Evolutionary conservation across 106 monocot genomes (phyloP).

Genomic region (Vanilla planifolia): DNA sequence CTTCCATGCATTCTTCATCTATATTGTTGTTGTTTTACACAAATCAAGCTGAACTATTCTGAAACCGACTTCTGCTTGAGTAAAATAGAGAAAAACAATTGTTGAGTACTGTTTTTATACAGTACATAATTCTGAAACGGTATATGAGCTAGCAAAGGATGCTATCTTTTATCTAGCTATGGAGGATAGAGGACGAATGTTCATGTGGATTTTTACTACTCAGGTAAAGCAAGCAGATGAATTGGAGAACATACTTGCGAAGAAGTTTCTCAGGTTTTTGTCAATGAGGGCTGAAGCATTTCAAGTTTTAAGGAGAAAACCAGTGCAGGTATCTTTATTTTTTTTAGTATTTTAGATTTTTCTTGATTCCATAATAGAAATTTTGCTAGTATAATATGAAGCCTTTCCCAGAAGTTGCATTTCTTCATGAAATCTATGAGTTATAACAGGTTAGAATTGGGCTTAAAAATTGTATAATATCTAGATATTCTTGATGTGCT

Average conservation of each 20-base stretch:
- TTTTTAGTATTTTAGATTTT: not conserved
- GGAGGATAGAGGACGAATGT: not conserved
- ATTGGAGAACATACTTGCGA: conserved; percentile 88
- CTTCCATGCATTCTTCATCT: too few species aligned
- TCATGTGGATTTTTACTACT: conserved; percentile 10
- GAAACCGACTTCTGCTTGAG: too few species aligned
- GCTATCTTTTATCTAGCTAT: not conserved
- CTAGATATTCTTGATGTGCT: too few species aligned
- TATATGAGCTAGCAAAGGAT: not conserved
- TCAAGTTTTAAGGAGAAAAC: conserved; percentile 94
- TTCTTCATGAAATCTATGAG: too few species aligned
- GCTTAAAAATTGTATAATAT: too few species aligned
- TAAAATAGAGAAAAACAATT: too few species aligned
- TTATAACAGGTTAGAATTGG: too few species aligned
- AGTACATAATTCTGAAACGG: not conserved
- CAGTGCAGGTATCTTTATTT: conserved; percentile 64
- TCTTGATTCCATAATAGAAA: too few species aligned
- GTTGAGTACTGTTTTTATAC: not conserved
- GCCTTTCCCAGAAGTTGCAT: too few species aligned
- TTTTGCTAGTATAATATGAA: too few species aligned
- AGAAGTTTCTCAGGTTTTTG: conserved; percentile 96
- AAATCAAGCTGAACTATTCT: too few species aligned
- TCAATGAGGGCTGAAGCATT: conserved; percentile 99
- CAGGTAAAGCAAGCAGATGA: conserved; percentile 97
- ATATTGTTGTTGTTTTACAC: too few species aligned